Evolutionary conservation across 129 eudicot genomes (phyloP).

Genomic region (Tagetes patula): DNA sequence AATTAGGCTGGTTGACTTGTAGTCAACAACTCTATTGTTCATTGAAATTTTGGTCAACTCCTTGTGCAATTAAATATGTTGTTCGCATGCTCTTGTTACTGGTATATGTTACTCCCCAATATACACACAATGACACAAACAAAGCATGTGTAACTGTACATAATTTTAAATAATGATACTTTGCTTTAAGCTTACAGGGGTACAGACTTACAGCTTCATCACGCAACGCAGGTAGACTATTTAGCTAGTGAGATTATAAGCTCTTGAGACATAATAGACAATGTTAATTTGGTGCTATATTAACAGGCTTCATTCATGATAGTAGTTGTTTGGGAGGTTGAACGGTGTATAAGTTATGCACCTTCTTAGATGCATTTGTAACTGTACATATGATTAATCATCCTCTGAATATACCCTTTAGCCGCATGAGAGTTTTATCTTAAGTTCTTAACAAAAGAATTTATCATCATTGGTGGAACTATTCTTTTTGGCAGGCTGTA

Average conservation of each 20-base stretch:
- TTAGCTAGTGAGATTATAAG: conserved; percentile 12
- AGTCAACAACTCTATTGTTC: not conserved
- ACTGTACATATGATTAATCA: not conserved
- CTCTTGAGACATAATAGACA: not conserved
- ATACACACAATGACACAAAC: not conserved
- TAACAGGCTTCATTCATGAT: not conserved
- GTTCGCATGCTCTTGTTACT: not conserved
- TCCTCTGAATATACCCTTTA: conserved; percentile 1
- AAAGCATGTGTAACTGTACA: not conserved
- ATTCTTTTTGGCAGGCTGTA: conserved; percentile 56
- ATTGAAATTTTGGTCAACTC: conserved; percentile 12
- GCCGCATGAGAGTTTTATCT: not conserved
- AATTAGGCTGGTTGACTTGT: conserved; percentile 9
- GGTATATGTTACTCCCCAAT: not conserved
- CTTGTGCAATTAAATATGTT: not conserved
- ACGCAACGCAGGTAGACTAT: not conserved
- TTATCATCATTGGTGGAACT: conserved; percentile 2
- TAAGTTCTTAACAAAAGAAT: not conserved
- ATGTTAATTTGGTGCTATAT: conserved; percentile 3
- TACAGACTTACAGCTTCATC: not conserved
- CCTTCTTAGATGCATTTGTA: not conserved
- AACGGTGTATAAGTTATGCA: not conserved
- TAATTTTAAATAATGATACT: not conserved
- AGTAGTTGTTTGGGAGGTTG: not conserved
- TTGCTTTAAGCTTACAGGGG: not conserved